Evolutionary conservation across 2,329 filamentous ascomycete species (phyloP).

Genomic region (Conoideocrella luteorostrata): DNA sequence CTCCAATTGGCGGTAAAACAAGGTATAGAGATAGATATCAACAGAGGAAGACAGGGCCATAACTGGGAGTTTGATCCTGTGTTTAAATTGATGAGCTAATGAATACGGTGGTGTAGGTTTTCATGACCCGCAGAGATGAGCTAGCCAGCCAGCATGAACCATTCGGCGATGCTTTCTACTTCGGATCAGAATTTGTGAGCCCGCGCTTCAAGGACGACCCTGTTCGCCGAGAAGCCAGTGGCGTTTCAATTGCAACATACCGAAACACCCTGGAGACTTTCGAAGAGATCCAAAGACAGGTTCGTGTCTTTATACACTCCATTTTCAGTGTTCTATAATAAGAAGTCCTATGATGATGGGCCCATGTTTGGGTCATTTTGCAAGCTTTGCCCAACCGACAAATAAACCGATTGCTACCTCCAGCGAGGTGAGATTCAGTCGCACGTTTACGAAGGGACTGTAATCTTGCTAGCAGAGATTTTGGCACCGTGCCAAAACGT

Average conservation of each 20-base stretch:
- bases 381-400: background rate
- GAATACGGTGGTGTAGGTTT: no score
- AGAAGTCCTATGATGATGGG: no score
- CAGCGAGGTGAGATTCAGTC: no score
- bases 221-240: conserved; percentile 49
- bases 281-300: conserved; percentile 66
- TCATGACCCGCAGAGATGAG: conserved; percentile 84
- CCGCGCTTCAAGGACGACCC: conserved; percentile 68
- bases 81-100: no score
- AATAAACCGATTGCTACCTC: no score
- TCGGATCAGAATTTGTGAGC: conserved; percentile 81
- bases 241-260: conserved; percentile 65
- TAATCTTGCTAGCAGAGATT: no score
- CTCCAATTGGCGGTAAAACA: background rate
- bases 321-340: no score
- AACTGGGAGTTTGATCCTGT: no score
- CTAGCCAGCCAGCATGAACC: conserved; percentile 88
- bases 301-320: conserved; percentile 34
- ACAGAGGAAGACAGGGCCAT: no score
- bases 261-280: conserved; percentile 72
- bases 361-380: background rate
- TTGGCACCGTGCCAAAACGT: no score
- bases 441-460: no score
- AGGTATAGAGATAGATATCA: no score
- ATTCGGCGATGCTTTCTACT: conserved; percentile 96